Conservation (phyloP, 441 rosid genomes). For the Bocquillonia castaneifolia region DNA sequence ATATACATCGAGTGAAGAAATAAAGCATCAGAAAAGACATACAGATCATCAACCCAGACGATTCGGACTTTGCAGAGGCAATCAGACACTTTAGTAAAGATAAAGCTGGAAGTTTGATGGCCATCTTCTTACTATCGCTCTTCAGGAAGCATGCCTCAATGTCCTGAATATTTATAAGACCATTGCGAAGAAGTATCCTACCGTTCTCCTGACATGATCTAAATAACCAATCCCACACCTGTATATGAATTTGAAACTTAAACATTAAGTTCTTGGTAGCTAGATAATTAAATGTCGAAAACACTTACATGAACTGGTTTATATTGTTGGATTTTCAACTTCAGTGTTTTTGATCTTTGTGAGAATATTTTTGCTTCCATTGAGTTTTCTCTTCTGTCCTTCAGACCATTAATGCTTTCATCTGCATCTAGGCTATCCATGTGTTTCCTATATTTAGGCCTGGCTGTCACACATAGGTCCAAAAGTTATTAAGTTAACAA, state of each 20-base stretch:
- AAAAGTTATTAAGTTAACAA: too few relatives aligned
- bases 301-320: slow-evolving; percentile 60
- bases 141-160: slow-evolving; percentile 56
- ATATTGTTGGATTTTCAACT: slow-evolving; percentile 50
- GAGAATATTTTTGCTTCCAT: slow-evolving; percentile 41
- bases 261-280: not conserved
- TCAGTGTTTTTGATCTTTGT: slow-evolving; percentile 52
- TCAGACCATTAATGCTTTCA: slow-evolving; percentile 31
- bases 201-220: slow-evolving; percentile 81
- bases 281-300: not conserved
- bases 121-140: slow-evolving; percentile 57
- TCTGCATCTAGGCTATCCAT: slow-evolving; percentile 27
- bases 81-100: slow-evolving; percentile 67
- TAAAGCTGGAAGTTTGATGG: slow-evolving; percentile 65
- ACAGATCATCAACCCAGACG: slow-evolving; percentile 67
- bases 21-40: slow-evolving; percentile 29
- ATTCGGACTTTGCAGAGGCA: slow-evolving; percentile 57
- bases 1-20: not conserved
- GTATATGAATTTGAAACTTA: slow-evolving; percentile 10
- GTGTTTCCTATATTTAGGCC: slow-evolving; percentile 64
- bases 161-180: slow-evolving; percentile 52
- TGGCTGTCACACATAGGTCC: slow-evolving; percentile 48
- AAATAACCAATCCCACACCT: slow-evolving; percentile 94
- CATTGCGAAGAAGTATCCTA: slow-evolving; percentile 54
- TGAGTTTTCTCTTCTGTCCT: slow-evolving; percentile 45